A percentile compares a stretch with the other conserved stretches of the same genome.
phyloP scores from a whole-genome alignment of 2,329 filamentous ascomycete species.

The Trichoderma koningii region DNA sequence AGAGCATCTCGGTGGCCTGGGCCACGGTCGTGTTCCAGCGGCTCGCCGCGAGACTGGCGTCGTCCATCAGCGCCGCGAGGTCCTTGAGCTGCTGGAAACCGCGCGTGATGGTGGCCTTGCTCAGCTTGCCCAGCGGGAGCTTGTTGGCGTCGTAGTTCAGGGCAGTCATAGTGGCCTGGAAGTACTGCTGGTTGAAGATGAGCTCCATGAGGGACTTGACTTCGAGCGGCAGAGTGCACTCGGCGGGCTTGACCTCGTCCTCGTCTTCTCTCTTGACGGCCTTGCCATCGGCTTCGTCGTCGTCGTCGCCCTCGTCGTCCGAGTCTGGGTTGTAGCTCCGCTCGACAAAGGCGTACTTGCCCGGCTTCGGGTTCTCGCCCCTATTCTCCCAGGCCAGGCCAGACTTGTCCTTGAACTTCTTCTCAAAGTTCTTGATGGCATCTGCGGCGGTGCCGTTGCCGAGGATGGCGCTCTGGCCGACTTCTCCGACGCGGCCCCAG shows the following conservation, averaged over 20 bases:
- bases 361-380: conserved; percentile 57
- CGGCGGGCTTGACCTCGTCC: conserved; percentile 41
- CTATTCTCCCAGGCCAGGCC: conserved; percentile 59
- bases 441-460: conserved; percentile 45
- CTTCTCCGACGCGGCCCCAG: conserved; percentile 76
- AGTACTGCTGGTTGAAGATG: conserved; percentile 79
- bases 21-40: conserved; percentile 45
- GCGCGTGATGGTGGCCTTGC: conserved; percentile 71
- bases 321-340: conserved; percentile 72
- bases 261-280: conserved; percentile 43
- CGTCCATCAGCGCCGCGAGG: conserved; percentile 66
- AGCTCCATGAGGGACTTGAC: conserved; percentile 73
- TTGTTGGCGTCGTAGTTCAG: conserved; percentile 76
- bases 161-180: conserved; percentile 64
- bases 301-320: conserved; percentile 53
- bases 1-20: conserved; percentile 61
- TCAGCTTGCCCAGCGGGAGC: conserved; percentile 80
- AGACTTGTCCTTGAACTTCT: conserved; percentile 65
- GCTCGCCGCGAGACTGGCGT: conserved; percentile 49
- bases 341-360: conserved; percentile 80
- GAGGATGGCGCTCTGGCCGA: conserved; percentile 51
- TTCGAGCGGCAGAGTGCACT: conserved; percentile 60
- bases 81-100: conserved; percentile 80
- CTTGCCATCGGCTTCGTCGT: conserved; percentile 32
- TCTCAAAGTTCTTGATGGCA: conserved; percentile 56